Evolutionary conservation across 352 stramenopile genomes (phyloP).

Genomic region (Phytophthora vignae): DNA sequence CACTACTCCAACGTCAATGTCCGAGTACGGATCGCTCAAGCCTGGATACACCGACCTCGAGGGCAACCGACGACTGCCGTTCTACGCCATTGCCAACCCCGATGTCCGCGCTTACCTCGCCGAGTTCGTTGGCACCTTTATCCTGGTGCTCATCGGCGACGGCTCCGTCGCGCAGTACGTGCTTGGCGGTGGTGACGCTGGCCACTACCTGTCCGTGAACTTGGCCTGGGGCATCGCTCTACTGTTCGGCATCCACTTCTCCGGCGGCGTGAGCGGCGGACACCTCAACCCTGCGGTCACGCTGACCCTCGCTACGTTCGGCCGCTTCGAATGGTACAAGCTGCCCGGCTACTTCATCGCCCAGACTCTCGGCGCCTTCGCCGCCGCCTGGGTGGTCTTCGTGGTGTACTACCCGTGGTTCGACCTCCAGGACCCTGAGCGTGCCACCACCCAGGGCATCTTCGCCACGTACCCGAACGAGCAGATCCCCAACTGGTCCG

Average conservation of each 20-base stretch:
- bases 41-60: slow-evolving; percentile 38
- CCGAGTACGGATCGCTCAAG: slow-evolving; percentile 46
- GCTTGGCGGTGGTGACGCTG: slow-evolving; percentile 47
- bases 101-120: slow-evolving; percentile 62
- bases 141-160: slow-evolving; percentile 66
- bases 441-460: slow-evolving; percentile 43
- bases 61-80: slow-evolving; percentile 36
- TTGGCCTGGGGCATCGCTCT: slow-evolving; percentile 70
- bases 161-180: slow-evolving; percentile 62
- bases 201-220: slow-evolving; percentile 58
- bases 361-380: slow-evolving; percentile 55
- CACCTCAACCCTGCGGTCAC: slow-evolving; percentile 75
- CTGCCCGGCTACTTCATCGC: slow-evolving; percentile 56
- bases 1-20: slow-evolving; percentile 28
- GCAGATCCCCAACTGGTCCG: slow-evolving; percentile 51
- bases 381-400: slow-evolving; percentile 49
- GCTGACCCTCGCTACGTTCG: slow-evolving; percentile 51
- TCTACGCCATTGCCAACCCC: slow-evolving; percentile 38
- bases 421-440: slow-evolving; percentile 48
- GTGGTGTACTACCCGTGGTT: slow-evolving; percentile 69
- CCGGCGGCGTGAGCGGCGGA: slow-evolving; percentile 56
- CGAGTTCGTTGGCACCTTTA: slow-evolving; percentile 69
- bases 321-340: slow-evolving; percentile 59
- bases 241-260: slow-evolving; percentile 66
- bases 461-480: slow-evolving; percentile 57